Base-by-base conservation (phyloP, 306 rosid species). In the Casuarina glauca region DNA sequence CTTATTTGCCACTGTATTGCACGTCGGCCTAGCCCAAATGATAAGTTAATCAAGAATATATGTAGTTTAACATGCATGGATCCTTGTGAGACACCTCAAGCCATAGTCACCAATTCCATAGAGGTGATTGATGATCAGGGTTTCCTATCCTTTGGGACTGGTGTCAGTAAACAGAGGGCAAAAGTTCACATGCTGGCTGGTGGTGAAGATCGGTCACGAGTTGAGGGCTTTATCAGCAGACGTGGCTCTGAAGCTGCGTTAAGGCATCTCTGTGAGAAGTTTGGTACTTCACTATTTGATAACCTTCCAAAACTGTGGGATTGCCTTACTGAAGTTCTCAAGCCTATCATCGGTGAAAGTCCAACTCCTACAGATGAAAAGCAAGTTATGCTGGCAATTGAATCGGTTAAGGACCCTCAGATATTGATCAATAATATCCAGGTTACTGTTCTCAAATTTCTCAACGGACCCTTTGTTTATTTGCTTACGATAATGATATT, bases 251-350 rank as follows among this genome's bases (percentile, higher is more conserved):
- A 95, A 78, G 89, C 88, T 70, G 88, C 93, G 42, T 79, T 95
- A 86, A 91, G 81, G 96, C 89, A 85, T 91, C 87, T 95, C 51
- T 92, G 97, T 83, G 83, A 87, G 82, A 91, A 89, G 83, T 93
- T 95, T 66, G 92, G 97, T 74, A 81, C 81, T 53, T 90, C 83
- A 61, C 82, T 92, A 73, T 92, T 95, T 85, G 96, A 89, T 45
- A 91, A 87, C 83, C 93, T 95, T 93, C 97, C 98, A 58, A 95
- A 93, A 85, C 82, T 95, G 72, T 95, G 98, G 98, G 97, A 92
- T 77, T 95, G 96, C 84, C 98, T 95, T 79, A 88, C 97, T 45
- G 98, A 95, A 86, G 89, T 95, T 82, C 92, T 92, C 52, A 87
- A 88, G 83, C 93, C 97, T 57, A 61, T 79, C 84, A 81, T 80